Percentiles rank a stretch among this genome's conserved stretches.
phyloP scores from a whole-genome alignment of 306 rosid species.

The Arachis hypogaea region DNA sequence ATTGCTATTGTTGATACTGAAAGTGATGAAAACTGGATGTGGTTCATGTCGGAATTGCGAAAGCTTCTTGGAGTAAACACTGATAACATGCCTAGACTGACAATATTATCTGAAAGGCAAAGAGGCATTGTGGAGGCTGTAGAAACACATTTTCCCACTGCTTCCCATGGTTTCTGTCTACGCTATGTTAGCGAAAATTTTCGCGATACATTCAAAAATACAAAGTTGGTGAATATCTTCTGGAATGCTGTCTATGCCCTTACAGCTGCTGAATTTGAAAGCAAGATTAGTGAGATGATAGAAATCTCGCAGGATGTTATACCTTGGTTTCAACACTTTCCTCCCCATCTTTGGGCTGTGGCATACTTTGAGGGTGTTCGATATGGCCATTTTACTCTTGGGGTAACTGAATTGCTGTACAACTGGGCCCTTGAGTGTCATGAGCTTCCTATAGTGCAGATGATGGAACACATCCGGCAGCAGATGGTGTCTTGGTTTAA shows the following conservation, averaged over 20 bases:
- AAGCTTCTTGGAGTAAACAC: conserved; percentile 97
- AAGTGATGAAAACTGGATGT: conserved; percentile 98
- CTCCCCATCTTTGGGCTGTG: conserved; percentile 97
- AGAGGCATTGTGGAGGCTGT: conserved; percentile 82
- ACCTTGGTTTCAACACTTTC: conserved; percentile 83
- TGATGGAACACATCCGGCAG: conserved; percentile 93
- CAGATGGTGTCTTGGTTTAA: conserved; percentile 76
- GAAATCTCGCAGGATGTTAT: conserved; percentile 86
- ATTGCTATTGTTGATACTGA: conserved; percentile 88
- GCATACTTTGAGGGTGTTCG: conserved; percentile 96
- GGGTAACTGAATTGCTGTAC: conserved; percentile 90
- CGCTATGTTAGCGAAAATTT: conserved; percentile 89
- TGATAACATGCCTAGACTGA: conserved; percentile 93
- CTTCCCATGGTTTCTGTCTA: conserved; percentile 91
- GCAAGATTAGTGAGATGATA: conserved; percentile 85
- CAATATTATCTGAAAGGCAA: conserved; percentile 91
- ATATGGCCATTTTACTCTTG: conserved; percentile 85
- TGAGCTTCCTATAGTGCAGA: conserved; percentile 93
- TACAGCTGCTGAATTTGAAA: conserved; percentile 87
- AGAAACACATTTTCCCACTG: conserved; percentile 93
- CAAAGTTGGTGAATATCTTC: conserved; percentile 89
- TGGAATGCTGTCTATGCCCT: conserved; percentile 99
- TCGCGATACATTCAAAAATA: conserved; percentile 92
- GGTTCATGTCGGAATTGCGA: conserved; percentile 97
- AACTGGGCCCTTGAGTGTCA: conserved; percentile 99